Base-by-base conservation (phyloP, 2,329 filamentous ascomycete genomes). In the Pseudogymnoascus sp. region DNA sequence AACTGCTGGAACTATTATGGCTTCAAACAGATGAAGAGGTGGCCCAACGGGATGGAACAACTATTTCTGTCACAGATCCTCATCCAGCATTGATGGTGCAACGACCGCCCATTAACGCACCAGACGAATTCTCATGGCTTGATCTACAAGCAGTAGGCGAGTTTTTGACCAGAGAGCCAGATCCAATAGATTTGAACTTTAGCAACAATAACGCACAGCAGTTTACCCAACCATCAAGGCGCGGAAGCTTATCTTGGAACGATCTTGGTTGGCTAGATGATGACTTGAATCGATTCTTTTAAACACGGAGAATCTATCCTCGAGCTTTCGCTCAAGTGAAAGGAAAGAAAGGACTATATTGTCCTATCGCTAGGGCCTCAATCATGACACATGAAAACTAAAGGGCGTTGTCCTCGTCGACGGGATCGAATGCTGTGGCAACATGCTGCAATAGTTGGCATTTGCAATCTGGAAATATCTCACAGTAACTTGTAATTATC, bases 41-140 rank as follows among this genome's bases (percentile, higher is more conserved):
- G 61, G 40, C 71, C 67, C 37, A 71, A 37, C 9, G 59, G 40
- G 61, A 59, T 73, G 63, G 66, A 41, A 33, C 52, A 35, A 60
- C 37, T 8, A 41, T 40, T 25, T 9, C 31, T 28, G 59, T 25
- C 35, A 21, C 14, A 28, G 18, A 35, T 38, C 14, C 59, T 38
- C 59, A 35, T 49, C 59, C 35, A 25, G 37, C 35, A 12, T 28
- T 25, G 43, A 69, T 60, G 65, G 7, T 40, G 37, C 69, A 69
- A 4, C 73, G 75, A 64, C 67, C 75, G 70, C 68, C 78, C 63
- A 75, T 75, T 71, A 75, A 78, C 71, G 74, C 78, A 60, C 75
- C 80, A 1, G 81, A 84, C 60, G 81, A 83, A 45, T 86, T 87
- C 71, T 85, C 83, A 0, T 87, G 84, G 84, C 76, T 84, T 1